A percentile compares a stretch with the other conserved stretches of the same genome.
Evolutionary conservation across 2,329 filamentous ascomycete genomes (phyloP).

Genomic region (Leptosphaerulina australis): DNA sequence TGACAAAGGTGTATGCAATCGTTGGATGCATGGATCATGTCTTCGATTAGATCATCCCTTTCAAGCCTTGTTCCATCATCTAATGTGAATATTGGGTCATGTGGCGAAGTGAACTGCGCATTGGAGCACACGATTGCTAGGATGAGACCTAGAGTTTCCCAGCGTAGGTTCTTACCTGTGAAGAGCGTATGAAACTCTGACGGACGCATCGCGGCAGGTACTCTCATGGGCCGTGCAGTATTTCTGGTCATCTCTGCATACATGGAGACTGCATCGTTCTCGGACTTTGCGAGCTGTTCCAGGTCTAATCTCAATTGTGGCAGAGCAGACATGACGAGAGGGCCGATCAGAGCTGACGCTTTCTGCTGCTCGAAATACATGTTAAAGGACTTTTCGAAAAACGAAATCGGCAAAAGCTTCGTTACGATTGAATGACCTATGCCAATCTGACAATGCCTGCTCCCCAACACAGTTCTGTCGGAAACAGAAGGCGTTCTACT

Average conservation of each 20-base stretch:
- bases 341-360: conserved; percentile 35
- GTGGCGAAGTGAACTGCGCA: conserved; percentile 40
- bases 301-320: conserved; percentile 42
- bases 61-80: conserved; percentile 40
- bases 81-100: conserved; percentile 40
- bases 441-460: conserved; percentile 38
- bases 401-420: conserved; percentile 36
- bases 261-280: conserved; percentile 26
- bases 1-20: conserved; percentile 46
- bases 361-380: conserved; percentile 38
- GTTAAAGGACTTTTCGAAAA: conserved; percentile 37
- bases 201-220: conserved; percentile 38
- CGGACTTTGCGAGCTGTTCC: conserved; percentile 28
- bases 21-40: conserved; percentile 44
- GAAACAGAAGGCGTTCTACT: conserved; percentile 30
- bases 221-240: conserved; percentile 39
- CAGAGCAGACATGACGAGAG: conserved; percentile 39
- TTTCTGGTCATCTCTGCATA: conserved; percentile 44
- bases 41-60: conserved; percentile 42
- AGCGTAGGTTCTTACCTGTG: conserved; percentile 44
- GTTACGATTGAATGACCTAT: conserved; percentile 39
- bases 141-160: conserved; percentile 44
- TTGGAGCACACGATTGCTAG: conserved; percentile 37
- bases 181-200: conserved; percentile 43
- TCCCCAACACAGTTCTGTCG: conserved; percentile 26